Base-by-base conservation (phyloP, 768 basidiomycete species). In the Amanita rubescens region DNA sequence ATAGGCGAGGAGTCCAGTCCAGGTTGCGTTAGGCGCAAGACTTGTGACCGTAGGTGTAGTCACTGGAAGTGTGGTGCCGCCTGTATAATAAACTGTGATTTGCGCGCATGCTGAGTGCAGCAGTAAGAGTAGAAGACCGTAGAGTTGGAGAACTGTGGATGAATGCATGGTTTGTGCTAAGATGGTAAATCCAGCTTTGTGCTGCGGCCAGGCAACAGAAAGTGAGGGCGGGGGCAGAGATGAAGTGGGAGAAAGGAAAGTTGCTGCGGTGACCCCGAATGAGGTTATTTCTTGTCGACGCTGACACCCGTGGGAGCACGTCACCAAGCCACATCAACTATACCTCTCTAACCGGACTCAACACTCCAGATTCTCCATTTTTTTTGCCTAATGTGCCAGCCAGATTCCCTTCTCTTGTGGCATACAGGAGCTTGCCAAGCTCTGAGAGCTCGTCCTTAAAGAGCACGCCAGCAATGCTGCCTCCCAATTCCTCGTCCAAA, bases 11-110 rank as follows among this genome's bases (percentile, higher is more conserved):
- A 62, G 63, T 30, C 58, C 65, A 34, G 67, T 66, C 39, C 69
- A 68, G 3, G 55, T 57, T 76, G 70, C 5, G 84, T 58, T 58
- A 75, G 70, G 7, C 84, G 58, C 58, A 60, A 84, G 80, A 27
- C 71, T 64, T 1, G 71, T 75, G 17, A 71, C 63, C 1, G 71
- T 75, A 17, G 71, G 63, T 4, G 72, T 59, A 5, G 74, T 71
- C 1, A 67, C 51, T 1, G 76, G 72, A 45, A 65, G 69, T 55
- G 74, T n/a, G n/a, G n/a, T 68, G 43, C 67, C 70, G 37, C 62
- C 60, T 6, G 55, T 62, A 48, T 69, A 67, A 55, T 73, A 74
- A 1, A 75, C 62, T 2, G 74, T 75, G 8, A 75, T 63, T 9
- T n/a, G n/a, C n/a, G 64, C 51, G 9, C 32, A 24, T 24, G 41